phyloP scores from a whole-genome alignment of 148 eudicot genomes.

The Salicornia ramosissima region DNA sequence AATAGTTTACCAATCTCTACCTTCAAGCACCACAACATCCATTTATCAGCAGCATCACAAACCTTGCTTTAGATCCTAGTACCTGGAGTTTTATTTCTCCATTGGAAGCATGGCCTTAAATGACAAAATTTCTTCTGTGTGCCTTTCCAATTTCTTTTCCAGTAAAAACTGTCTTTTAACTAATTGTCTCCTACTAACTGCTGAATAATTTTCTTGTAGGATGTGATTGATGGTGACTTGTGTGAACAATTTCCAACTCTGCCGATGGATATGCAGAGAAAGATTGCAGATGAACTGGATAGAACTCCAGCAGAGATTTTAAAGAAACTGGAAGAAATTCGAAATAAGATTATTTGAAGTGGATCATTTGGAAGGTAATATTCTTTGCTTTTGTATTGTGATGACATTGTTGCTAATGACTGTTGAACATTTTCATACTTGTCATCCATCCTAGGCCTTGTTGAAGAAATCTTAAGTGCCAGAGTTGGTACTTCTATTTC shows the following conservation, averaged over 20 bases:
- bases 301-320: slow-evolving; percentile 90
- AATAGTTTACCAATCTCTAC: background rate
- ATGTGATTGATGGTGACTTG: slow-evolving; percentile 95
- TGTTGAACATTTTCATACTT: too few relatives aligned
- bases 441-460: too few relatives aligned
- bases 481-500: too few relatives aligned
- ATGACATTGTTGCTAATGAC: background rate
- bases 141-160: too few relatives aligned
- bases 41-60: background rate
- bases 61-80: background rate
- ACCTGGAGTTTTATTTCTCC: background rate
- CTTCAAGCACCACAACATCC: background rate
- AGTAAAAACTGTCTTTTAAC: too few relatives aligned
- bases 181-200: too few relatives aligned
- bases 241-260: slow-evolving; percentile 93
- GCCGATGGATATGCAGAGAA: slow-evolving; percentile 93
- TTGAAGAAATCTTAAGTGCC: too few relatives aligned
- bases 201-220: slow-evolving; percentile 44
- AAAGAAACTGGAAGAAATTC: slow-evolving; percentile 91
- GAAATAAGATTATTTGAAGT: slow-evolving; percentile 78
- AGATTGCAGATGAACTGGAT: slow-evolving; percentile 95
- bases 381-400: background rate
- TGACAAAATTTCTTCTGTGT: background rate
- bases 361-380: slow-evolving; percentile 13
- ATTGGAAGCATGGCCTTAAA: background rate